Evolutionary conservation across 345 rosid species (phyloP), one percentile per base, ranked within the genome.

Genomic region (Citrus glauca): DNA sequence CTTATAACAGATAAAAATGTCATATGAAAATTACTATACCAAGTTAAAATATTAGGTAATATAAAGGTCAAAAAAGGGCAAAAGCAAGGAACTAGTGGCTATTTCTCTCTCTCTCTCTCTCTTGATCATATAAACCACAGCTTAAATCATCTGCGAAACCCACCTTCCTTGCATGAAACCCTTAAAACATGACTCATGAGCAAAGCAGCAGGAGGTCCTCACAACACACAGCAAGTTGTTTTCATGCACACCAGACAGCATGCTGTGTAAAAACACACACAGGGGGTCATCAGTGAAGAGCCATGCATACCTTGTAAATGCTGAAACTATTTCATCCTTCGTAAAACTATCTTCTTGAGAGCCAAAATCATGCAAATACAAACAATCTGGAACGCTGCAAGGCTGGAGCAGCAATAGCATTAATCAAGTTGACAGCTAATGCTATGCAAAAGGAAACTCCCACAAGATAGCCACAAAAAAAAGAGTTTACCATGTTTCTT

Each of bases 281-380:
- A 56, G 1, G 33, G 3, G 59, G 63, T 30, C 9, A 33, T 20
- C 20, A 7, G 9, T 66, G 65, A 35, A 53, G 30, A 35, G 20
- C 5, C 17, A 72, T 37, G 64, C 42, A 19, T 76, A 87, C 90
- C 97, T 87, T 82, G 94, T 84, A 78, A 79, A 82, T 6, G 91
- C 91, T 66, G 97, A 92, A 77, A 92, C 82, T 55, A 82, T 79
- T 75, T 92, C 94, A 87, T 92, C 94, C 82, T 89, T 92, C 28
- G 88, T 86, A 74, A 89, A 92, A 85, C 97, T 92, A 81, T 90
- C 97, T 75, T 90, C 94, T 62, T 87, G 90, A 64, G 91, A 89
- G 24, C 97, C 94, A 82, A 86, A 79, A 72, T 90, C 94, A 30
- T 92, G 94, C 90, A 92, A 84, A 84, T 90, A 92, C 74, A 90